Evolutionary conservation across 306 rosid species (phyloP).

Genomic region (Canavalia gladiata): DNA sequence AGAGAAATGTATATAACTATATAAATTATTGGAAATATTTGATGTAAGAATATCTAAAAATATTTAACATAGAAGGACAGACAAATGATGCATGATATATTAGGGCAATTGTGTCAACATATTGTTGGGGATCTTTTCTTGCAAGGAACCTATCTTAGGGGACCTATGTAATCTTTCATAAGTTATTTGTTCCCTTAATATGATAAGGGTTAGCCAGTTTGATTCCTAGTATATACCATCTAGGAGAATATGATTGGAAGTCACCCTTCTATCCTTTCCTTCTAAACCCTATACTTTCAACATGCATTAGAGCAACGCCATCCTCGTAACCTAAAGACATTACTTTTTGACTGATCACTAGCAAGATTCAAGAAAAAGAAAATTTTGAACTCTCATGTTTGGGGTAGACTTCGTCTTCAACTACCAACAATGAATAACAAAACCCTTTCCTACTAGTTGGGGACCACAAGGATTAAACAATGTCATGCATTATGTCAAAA

Average conservation of each 20-base stretch:
- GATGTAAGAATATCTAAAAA: too few species aligned
- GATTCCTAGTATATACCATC: not conserved
- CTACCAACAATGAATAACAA: not conserved
- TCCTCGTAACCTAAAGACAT: not conserved
- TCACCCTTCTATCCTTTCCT: not conserved
- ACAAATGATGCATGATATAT: slow-evolving; percentile 5
- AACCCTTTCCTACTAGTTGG: not conserved
- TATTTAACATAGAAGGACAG: too few species aligned
- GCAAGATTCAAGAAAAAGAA: not conserved
- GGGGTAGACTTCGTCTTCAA: not conserved
- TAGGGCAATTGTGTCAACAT: not conserved
- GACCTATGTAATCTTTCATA: not conserved
- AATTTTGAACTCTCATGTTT: not conserved
- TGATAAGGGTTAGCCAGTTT: not conserved
- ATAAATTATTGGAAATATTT: not conserved
- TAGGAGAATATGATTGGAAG: not conserved
- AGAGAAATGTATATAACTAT: not conserved
- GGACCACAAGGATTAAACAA: not conserved
- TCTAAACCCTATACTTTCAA: slow-evolving; percentile 2
- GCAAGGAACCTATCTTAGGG: not conserved
- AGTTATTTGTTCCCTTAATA: not conserved
- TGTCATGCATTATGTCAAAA: not conserved
- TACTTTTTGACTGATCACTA: not conserved
- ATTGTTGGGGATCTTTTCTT: slow-evolving; percentile 1
- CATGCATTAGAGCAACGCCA: not conserved